A percentile compares a stretch with the other conserved stretches of the same genome.
Conservation (phyloP, 176 grass and related monocot species). For the Zea luxurians region DNA sequence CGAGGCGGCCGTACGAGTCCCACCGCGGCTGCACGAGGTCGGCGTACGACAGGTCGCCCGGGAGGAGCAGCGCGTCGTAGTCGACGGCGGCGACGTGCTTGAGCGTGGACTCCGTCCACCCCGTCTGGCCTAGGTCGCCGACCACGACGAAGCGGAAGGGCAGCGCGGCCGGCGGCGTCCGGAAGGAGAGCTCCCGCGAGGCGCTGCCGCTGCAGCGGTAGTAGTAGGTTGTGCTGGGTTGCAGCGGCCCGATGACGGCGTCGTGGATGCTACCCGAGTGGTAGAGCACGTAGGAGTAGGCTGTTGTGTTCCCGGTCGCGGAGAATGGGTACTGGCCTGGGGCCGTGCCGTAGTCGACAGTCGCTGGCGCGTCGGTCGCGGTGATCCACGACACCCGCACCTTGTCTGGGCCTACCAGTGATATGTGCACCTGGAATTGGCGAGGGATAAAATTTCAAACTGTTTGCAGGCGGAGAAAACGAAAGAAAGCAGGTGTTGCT, state of each 20-base stretch:
- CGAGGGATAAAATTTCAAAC: no score
- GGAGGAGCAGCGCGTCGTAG: slow-evolving; percentile 66
- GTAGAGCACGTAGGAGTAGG: slow-evolving; percentile 69
- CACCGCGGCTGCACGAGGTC: slow-evolving; percentile 43
- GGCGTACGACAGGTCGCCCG: slow-evolving; percentile 76
- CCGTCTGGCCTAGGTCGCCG: slow-evolving; percentile 68
- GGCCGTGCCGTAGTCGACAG: slow-evolving; percentile 57
- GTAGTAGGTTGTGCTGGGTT: slow-evolving; percentile 63
- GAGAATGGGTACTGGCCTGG: slow-evolving; percentile 54
- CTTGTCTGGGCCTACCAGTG: slow-evolving; percentile 52
- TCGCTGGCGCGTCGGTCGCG: slow-evolving; percentile 43
- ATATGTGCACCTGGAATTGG: slow-evolving; percentile 65
- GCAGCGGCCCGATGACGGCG: slow-evolving; percentile 60
- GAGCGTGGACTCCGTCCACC: slow-evolving; percentile 62
- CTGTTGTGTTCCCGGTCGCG: slow-evolving; percentile 45
- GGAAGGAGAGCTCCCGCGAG: slow-evolving; percentile 62
- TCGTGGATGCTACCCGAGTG: slow-evolving; percentile 76
- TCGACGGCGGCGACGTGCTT: slow-evolving; percentile 46
- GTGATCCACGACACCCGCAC: slow-evolving; percentile 84
- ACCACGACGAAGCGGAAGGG: slow-evolving; percentile 60
- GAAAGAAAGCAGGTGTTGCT: no score
- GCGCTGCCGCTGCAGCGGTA: slow-evolving; percentile 59
- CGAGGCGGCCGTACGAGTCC: slow-evolving; percentile 70
- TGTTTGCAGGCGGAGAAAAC: no score
- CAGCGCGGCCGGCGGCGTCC: slow-evolving; percentile 60